A percentile compares a stretch with the other conserved stretches of the same genome.
These are phyloP conservation scores for Gomphus sp. DNA, from an alignment of 1,284 basidiomycete genomes.

Conservation along the genomic window DNA sequence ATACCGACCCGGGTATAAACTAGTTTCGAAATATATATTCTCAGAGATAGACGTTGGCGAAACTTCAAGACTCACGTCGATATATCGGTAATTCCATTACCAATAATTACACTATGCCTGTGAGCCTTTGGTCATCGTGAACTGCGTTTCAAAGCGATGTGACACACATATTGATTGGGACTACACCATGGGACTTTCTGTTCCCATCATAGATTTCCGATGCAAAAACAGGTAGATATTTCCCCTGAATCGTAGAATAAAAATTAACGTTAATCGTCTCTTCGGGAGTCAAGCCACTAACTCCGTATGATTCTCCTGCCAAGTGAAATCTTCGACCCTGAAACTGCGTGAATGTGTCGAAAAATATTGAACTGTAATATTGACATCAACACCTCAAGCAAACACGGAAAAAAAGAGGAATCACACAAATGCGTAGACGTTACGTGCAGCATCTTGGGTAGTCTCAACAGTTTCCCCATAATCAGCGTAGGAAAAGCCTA, in stretches of 20 bases:
- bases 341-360: conserved; percentile 61
- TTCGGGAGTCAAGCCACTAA: conserved; percentile 20
- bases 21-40: conserved; percentile 19
- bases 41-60: conserved; percentile 20
- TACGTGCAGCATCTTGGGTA: conserved; percentile 59
- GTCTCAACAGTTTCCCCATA: conserved; percentile 55
- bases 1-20: conserved; percentile 51
- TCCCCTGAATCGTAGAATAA: conserved; percentile 38
- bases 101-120: conserved; percentile 42
- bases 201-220: conserved; percentile 77
- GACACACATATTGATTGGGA: conserved; percentile 65
- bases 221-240: conserved; percentile 80
- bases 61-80: conserved; percentile 22
- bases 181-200: conserved; percentile 45
- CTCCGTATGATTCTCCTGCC: conserved; percentile 65
- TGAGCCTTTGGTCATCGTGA: background rate
- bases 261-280: background rate
- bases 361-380: conserved; percentile 41
- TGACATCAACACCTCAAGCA: background rate
- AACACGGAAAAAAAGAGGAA: background rate
- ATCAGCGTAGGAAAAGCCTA: conserved; percentile 67
- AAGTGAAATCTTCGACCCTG: conserved; percentile 62
- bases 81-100: conserved; percentile 47
- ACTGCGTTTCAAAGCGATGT: conserved; percentile 10
- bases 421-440: conserved; percentile 59